Conservation (phyloP, 306 rosid genomes). For the Quercus suber region DNA sequence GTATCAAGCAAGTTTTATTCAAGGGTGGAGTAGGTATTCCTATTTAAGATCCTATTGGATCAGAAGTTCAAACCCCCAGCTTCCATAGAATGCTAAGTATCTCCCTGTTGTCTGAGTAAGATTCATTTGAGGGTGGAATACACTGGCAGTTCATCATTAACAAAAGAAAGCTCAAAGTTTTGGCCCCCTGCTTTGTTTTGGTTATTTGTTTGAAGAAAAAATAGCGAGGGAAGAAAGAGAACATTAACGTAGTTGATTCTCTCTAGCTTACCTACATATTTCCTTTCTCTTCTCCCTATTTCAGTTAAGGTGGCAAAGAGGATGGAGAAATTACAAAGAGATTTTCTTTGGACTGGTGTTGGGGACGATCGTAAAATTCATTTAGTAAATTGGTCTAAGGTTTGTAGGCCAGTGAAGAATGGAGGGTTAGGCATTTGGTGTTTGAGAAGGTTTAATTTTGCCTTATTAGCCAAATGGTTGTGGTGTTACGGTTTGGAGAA, state of each 20-base stretch:
- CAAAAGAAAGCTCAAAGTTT: background rate
- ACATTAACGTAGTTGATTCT: background rate
- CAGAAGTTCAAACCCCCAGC: background rate
- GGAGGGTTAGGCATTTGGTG: no score
- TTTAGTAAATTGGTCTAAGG: no score
- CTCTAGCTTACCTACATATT: no score
- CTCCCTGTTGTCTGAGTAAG: background rate
- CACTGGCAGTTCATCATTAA: background rate
- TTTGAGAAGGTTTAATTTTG: no score
- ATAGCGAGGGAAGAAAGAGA: background rate
- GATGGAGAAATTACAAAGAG: no score
- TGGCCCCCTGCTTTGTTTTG: background rate
- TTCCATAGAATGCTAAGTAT: background rate
- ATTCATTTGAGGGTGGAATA: background rate
- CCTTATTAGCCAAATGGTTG: no score
- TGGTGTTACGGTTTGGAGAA: no score
- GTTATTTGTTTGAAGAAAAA: background rate
- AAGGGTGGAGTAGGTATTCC: background rate
- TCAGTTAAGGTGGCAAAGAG: no score
- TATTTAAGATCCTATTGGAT: background rate
- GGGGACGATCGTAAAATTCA: no score
- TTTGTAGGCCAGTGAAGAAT: no score
- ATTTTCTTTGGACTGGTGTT: no score
- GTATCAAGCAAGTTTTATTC: background rate
- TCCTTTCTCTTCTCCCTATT: no score